phyloP scores from a whole-genome alignment of 345 rosid genomes.

The Salix caprea region DNA sequence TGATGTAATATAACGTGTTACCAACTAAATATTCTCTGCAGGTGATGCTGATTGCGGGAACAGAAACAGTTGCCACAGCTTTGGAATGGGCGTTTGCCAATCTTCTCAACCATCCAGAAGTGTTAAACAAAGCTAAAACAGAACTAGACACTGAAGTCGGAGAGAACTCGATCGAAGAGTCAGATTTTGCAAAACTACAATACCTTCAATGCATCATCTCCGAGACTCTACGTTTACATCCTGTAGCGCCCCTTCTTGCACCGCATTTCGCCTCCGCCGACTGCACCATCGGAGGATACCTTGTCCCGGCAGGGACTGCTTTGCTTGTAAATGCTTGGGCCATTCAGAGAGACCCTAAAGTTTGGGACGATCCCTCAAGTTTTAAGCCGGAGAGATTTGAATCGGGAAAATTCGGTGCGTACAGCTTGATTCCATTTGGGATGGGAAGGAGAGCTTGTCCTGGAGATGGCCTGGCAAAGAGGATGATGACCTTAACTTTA shows the following conservation, averaged over 20 bases:
- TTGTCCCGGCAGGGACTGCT: neutral
- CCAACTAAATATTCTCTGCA: neutral
- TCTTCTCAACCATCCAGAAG: neutral
- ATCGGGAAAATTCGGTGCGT: neutral
- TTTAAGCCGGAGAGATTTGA: slow-evolving; percentile 18
- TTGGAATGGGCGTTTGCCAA: neutral
- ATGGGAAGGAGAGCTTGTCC: slow-evolving; percentile 8
- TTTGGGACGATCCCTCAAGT: neutral
- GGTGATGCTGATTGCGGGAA: neutral
- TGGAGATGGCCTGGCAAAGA: slow-evolving; percentile 11
- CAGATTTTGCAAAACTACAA: neutral
- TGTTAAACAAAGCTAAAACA: neutral
- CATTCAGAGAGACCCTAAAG: neutral
- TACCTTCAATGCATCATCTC: neutral
- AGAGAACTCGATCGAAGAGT: neutral
- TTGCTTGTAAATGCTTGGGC: neutral
- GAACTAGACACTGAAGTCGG: neutral
- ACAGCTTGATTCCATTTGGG: slow-evolving; percentile 18
- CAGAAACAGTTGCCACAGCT: neutral
- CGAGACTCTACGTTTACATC: neutral
- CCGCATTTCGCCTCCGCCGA: neutral
- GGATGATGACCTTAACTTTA: slow-evolving; percentile 10
- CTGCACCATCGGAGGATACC: neutral
- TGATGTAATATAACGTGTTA: neutral
- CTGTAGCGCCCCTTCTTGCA: neutral